Conservation (phyloP, 192 early-diverging fungal genomes). For the Coemansia sp. region DNA sequence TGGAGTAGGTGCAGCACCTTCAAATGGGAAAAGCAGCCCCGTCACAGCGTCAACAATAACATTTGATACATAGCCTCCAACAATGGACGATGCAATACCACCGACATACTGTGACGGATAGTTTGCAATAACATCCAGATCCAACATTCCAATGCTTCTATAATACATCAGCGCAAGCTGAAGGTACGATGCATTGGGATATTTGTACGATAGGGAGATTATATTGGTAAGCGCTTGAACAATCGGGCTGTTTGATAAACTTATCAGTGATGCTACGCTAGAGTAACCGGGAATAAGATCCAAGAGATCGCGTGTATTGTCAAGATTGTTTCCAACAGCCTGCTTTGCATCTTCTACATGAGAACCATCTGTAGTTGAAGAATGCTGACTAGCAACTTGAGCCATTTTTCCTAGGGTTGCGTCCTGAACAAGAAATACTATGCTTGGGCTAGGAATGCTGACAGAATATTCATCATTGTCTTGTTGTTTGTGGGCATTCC, state of each 20-base stretch:
- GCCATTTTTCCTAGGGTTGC: constrained; percentile 2
- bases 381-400: background rate
- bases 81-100: constrained; percentile 20
- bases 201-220: constrained; percentile 26
- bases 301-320: constrained; percentile 13
- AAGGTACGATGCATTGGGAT: constrained; percentile 33
- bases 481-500: background rate
- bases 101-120: constrained; percentile 36
- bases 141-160: constrained; percentile 38
- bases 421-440: constrained; percentile 29
- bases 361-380: background rate
- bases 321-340: constrained; percentile 13
- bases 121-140: constrained; percentile 14
- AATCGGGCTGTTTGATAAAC: constrained; percentile 11
- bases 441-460: constrained; percentile 31
- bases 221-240: constrained; percentile 18
- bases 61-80: constrained; percentile 43
- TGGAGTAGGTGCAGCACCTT: background rate
- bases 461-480: background rate
- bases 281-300: constrained; percentile 20
- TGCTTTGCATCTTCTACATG: background rate
- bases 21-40: constrained; percentile 10
- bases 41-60: constrained; percentile 18
- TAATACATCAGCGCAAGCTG: constrained; percentile 30
- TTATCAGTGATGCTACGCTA: constrained; percentile 5